Conservation (phyloP, 352 stramenopile genomes). For the Globisporangium nodosum region DNA sequence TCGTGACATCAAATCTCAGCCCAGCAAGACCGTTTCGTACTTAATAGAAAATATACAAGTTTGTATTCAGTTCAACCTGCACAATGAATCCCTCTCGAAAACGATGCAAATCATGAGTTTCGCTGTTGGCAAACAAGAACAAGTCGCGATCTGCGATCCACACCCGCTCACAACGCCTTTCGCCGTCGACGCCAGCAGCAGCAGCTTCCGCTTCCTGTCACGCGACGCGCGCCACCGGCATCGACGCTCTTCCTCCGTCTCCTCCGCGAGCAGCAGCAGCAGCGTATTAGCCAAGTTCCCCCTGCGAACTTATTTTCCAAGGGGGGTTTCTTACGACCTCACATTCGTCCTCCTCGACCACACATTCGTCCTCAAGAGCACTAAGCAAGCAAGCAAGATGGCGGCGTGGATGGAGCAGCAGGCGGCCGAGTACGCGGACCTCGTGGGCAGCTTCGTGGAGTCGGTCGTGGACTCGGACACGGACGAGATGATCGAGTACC, state of each 20-base stretch:
- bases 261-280: too few relatives aligned
- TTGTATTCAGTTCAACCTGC: too few relatives aligned
- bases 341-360: too few relatives aligned
- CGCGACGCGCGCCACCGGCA: too few relatives aligned
- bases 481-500: slow-evolving; percentile 85
- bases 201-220: too few relatives aligned
- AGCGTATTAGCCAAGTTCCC: too few relatives aligned
- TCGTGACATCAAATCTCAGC: background rate
- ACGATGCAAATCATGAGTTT: background rate
- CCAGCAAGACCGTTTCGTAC: background rate
- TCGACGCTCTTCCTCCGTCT: too few relatives aligned
- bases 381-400: slow-evolving; percentile 1
- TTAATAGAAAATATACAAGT: background rate
- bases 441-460: slow-evolving; percentile 83
- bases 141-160: background rate
- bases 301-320: too few relatives aligned
- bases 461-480: slow-evolving; percentile 77
- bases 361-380: background rate
- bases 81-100: background rate
- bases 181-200: background rate
- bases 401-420: slow-evolving; percentile 79
- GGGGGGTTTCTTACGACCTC: too few relatives aligned
- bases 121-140: background rate
- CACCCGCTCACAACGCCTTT: background rate
- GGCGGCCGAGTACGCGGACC: slow-evolving; percentile 75